A percentile compares a stretch with the other conserved stretches of the same genome.
These are phyloP conservation scores for Pugionium dolabratum DNA, from an alignment of 345 rosid species.

Conservation along the genomic window DNA sequence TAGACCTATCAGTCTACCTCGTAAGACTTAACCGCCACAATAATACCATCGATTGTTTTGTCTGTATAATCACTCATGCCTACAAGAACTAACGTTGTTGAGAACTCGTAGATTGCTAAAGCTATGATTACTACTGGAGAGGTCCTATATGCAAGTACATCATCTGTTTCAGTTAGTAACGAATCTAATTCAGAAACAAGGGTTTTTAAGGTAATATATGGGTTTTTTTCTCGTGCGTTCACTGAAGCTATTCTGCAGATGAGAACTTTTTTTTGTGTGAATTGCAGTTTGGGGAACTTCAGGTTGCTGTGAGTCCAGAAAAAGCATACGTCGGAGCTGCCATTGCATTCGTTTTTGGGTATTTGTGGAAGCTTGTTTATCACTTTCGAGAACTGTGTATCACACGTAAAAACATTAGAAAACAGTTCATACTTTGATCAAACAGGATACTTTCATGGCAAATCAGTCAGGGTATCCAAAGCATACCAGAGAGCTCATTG, in stretches of 20 bases:
- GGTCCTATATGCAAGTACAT: slow-evolving; percentile 52
- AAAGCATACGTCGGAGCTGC: slow-evolving; percentile 78
- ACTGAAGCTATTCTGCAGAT: slow-evolving; percentile 1
- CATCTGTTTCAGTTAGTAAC: slow-evolving; percentile 41
- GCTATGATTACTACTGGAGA: slow-evolving; percentile 71
- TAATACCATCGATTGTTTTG: neutral
- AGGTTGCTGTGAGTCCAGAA: slow-evolving; percentile 68
- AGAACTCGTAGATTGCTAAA: slow-evolving; percentile 66
- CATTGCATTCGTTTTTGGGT: slow-evolving; percentile 72
- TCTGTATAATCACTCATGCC: neutral
- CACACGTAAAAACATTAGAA: neutral
- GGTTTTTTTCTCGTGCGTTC: neutral
- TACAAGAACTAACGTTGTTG: slow-evolving; percentile 11
- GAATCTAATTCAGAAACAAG: slow-evolving; percentile 50
- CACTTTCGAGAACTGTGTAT: slow-evolving; percentile 8
- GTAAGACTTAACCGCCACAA: neutral
- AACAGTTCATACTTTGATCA: slow-evolving; percentile 18
- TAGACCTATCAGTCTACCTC: slow-evolving; percentile 1
- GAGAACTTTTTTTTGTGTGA: neutral
- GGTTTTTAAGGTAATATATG: slow-evolving; percentile 69
- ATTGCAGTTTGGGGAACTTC: slow-evolving; percentile 91
- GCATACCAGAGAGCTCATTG: slow-evolving; percentile 73
- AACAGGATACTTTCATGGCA: slow-evolving; percentile 82
- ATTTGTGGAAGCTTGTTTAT: slow-evolving; percentile 28
- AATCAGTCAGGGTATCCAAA: slow-evolving; percentile 72